Evolutionary conservation across 768 basidiomycete species (phyloP).

Genomic region (Termitomyces heimii): DNA sequence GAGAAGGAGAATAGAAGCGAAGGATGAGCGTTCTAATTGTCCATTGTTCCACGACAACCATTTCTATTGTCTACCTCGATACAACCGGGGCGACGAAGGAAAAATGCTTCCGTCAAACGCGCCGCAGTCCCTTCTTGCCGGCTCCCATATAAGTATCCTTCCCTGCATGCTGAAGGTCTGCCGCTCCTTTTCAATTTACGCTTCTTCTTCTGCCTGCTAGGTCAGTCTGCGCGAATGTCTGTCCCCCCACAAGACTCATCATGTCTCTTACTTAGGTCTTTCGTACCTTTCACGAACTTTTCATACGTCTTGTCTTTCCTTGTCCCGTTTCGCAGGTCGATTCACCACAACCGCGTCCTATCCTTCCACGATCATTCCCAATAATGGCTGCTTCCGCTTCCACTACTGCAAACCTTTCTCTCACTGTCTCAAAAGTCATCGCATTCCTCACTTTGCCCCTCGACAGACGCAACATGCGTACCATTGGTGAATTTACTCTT

Average conservation of each 20-base stretch:
- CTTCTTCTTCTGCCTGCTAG: constrained; percentile 4
- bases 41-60: constrained; percentile 11
- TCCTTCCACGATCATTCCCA: constrained; percentile 17
- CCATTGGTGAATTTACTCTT: constrained; percentile 54
- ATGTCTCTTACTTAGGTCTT: constrained; percentile 3
- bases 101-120: neutral
- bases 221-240: neutral
- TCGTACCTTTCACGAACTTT: constrained; percentile 14
- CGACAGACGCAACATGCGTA: constrained; percentile 39
- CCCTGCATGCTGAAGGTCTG: neutral
- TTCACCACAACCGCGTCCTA: constrained; percentile 21
- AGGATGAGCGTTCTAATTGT: constrained; percentile 10
- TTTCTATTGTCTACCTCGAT: constrained; percentile 15
- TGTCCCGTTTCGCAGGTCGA: constrained; percentile 57
- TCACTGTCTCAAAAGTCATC: constrained; percentile 70
- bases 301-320: constrained; percentile 7
- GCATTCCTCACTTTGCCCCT: constrained; percentile 64
- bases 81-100: neutral
- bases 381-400: constrained; percentile 29
- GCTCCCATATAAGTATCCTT: constrained; percentile 9
- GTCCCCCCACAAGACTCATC: constrained; percentile 6
- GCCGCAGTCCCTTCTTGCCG: constrained; percentile 5
- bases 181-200: constrained; percentile 1
- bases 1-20: neutral
- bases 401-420: constrained; percentile 42